These are phyloP conservation scores for Colletotrichum coccodes DNA, from an alignment of 2,329 filamentous ascomycete species.

Conservation along the genomic window DNA sequence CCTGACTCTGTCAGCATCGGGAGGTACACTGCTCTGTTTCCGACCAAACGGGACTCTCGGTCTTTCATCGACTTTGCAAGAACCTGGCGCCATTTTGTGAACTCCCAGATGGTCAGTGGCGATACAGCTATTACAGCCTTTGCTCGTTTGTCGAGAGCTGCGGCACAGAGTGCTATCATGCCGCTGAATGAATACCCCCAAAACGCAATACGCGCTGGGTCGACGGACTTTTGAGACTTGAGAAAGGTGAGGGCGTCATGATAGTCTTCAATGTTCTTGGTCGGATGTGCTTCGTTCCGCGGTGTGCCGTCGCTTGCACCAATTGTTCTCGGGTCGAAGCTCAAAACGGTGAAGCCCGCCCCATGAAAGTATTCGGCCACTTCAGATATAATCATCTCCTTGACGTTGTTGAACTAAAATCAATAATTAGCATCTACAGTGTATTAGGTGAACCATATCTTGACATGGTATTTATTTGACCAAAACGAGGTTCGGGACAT, in stretches of 20 bases:
- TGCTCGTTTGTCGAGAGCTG: conserved; percentile 41
- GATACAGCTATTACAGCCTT: conserved; percentile 34
- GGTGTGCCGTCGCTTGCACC: conserved; percentile 50
- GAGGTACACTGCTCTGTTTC: conserved; percentile 49
- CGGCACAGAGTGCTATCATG: conserved; percentile 38
- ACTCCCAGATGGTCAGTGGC: conserved; percentile 11
- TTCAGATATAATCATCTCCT: conserved; percentile 45
- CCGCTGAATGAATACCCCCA: conserved; percentile 45
- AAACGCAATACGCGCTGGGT: conserved; percentile 37
- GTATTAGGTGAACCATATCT: no score
- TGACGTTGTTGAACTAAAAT: conserved; percentile 31
- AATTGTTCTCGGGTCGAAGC: conserved; percentile 48
- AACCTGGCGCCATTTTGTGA: conserved; percentile 28
- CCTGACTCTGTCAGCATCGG: conserved; percentile 47
- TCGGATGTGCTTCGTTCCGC: conserved; percentile 48
- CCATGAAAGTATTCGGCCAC: conserved; percentile 45
- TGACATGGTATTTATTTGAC: no score
- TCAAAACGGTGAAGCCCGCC: conserved; percentile 45
- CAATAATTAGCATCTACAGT: no score
- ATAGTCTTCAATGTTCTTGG: conserved; percentile 40
- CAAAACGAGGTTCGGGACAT: background rate
- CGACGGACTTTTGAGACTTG: conserved; percentile 52
- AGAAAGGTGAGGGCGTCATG: conserved; percentile 55
- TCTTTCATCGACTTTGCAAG: conserved; percentile 46
- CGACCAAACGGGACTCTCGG: conserved; percentile 48